Conservation (phyloP, 495 filamentous ascomycete genomes). For the Niebla homalea region DNA sequence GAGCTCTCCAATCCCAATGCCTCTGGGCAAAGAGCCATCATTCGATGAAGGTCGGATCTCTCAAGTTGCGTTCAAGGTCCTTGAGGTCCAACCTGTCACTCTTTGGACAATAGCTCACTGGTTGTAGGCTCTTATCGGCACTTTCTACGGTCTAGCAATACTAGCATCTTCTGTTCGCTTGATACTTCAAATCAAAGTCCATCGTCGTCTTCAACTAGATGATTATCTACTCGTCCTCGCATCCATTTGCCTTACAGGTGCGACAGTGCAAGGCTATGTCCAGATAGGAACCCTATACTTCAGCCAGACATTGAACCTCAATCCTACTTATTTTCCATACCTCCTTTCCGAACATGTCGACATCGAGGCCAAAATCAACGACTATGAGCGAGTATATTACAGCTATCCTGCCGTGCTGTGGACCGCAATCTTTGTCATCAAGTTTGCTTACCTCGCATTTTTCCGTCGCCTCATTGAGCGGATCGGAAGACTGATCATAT, state of each 20-base stretch:
- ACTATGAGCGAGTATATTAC: neutral
- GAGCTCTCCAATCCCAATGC: too few species aligned
- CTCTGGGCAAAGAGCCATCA: too few species aligned
- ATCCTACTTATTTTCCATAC: neutral
- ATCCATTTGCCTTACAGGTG: neutral
- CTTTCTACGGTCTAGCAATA: neutral
- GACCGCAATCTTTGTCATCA: conserved; percentile 8
- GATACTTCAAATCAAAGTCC: neutral
- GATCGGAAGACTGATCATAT: neutral
- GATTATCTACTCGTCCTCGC: conserved; percentile 9
- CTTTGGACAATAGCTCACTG: neutral
- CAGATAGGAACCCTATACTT: neutral
- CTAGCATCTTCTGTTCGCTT: neutral
- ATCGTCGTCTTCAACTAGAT: conserved; percentile 4
- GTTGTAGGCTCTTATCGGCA: neutral
- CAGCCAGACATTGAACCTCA: too few species aligned
- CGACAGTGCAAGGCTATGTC: neutral
- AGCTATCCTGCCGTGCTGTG: conserved; percentile 2
- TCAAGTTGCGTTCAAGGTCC: conserved; percentile 5
- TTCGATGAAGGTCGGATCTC: conserved; percentile 1
- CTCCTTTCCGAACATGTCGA: neutral
- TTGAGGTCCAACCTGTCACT: neutral
- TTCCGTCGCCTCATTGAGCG: conserved; percentile 8
- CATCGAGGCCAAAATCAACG: too few species aligned
- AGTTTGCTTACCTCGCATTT: conserved; percentile 7